Conservation (phyloP, 2,329 filamentous ascomycete genomes). For the Colletotrichum sp. region DNA sequence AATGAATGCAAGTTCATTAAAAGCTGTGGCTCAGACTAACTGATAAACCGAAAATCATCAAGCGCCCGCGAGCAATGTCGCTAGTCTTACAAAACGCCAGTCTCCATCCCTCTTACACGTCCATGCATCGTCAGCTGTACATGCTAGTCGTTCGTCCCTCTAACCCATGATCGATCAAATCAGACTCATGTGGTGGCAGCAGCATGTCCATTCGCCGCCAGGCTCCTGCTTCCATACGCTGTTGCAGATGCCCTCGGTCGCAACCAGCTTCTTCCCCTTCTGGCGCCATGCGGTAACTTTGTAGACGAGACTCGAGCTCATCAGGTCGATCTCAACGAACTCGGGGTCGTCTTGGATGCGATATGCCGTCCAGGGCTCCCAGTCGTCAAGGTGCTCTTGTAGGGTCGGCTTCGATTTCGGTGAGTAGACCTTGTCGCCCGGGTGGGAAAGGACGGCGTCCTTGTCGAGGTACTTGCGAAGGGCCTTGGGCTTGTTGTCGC, state of each 20-base stretch:
- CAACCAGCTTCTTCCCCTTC: constrained; percentile 29
- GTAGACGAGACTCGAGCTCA: constrained; percentile 35
- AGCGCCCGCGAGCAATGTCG: not conserved
- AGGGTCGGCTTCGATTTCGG: constrained; percentile 34
- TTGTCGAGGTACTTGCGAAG: constrained; percentile 38
- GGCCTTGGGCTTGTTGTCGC: constrained; percentile 32
- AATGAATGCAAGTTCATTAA: not conserved
- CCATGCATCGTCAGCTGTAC: not conserved
- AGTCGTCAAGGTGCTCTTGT: constrained; percentile 34
- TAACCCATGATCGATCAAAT: not conserved
- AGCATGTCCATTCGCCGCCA: constrained; percentile 39
- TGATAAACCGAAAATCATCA: not conserved
- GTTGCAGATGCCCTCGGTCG: constrained; percentile 37
- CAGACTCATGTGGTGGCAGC: constrained; percentile 35
- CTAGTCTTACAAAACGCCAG: constrained; percentile 15
- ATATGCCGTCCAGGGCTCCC: constrained; percentile 39
- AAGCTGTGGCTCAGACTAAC: not conserved
- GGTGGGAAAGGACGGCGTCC: constrained; percentile 35
- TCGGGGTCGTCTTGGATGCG: constrained; percentile 38
- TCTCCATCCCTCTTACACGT: not conserved
- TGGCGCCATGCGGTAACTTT: constrained; percentile 36
- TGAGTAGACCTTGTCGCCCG: constrained; percentile 34
- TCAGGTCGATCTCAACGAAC: constrained; percentile 42
- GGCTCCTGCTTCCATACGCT: constrained; percentile 36
- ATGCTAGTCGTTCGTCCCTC: fast-evolving